Base-by-base conservation (phyloP, 2,329 filamentous ascomycete genomes). In the Alternaria sp. region DNA sequence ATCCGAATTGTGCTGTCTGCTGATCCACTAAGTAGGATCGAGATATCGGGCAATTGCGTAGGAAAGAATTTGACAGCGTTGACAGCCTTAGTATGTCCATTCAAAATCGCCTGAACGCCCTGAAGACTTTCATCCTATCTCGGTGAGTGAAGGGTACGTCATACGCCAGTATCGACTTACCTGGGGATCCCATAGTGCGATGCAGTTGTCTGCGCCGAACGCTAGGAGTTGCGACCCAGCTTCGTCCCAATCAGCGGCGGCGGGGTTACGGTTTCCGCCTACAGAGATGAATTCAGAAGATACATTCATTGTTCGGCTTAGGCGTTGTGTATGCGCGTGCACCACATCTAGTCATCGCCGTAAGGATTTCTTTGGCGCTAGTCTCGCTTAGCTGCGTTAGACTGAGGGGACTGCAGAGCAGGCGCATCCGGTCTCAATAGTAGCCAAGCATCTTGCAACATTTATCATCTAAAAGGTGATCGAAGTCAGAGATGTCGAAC, bases 221-320 rank as follows among this genome's bases (percentile, higher is more conserved):
- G 93, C 95, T 55, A 99, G 84, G 45, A 93, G 77, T 10, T 91
- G 92, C 20, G 83, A 82, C 65, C 78, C 74, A 18, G 85, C 81
- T 20, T 81, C 75, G 74, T 91, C 89, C 95, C 95, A 99, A 81
- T 98, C 94, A 28, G 94, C 94, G 28, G 93, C 92, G 16, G 90
- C 89, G 18, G 94, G 91, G 73, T 98, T 92, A 71, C 94, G 87
- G 79, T 98, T 99, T 48, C 93, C 94, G 62, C 95, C 95, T 64
- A 90, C 89, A 48, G 92, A 90, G 68, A 95, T 83, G 70, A 86
- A 88, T 44, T 85, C 82, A 2, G 70, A 40, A 27, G 64, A 64
- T 8, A 75, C 64, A 63, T 73, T 61, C 76, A 79, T 79, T 53
- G 40, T 77, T 51, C 25, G 54, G 59, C 40, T 50, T 54, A 60